Percentiles rank a stretch among this genome's conserved stretches.
These are phyloP conservation scores for Pseudonitzschia multiseries DNA, from an alignment of 108 stramenopile species.

Conservation along the genomic window DNA sequence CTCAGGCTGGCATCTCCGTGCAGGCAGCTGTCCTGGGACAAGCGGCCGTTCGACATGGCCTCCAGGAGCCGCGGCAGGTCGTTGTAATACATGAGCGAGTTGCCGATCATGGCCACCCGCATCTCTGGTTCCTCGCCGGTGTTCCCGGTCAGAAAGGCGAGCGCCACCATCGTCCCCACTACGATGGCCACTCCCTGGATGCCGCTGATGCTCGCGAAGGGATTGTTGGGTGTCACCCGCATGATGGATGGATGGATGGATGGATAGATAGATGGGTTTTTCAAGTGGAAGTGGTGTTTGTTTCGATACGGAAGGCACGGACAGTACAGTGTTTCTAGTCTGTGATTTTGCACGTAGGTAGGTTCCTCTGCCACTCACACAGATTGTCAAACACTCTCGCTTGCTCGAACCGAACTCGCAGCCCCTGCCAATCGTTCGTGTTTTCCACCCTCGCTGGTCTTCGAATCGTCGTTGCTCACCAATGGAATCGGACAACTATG, in stretches of 20 bases:
- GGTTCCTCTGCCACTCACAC: no score
- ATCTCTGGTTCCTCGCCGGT: background rate
- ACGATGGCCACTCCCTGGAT: background rate
- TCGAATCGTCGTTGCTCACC: no score
- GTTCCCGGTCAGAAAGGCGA: background rate
- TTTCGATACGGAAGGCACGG: no score
- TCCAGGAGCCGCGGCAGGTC: conserved; percentile 54
- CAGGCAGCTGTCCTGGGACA: conserved; percentile 48
- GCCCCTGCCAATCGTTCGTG: no score
- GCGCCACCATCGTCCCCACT: background rate
- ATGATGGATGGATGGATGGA: background rate
- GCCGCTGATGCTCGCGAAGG: background rate
- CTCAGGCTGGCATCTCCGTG: conserved; percentile 36
- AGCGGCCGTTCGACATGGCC: conserved; percentile 19
- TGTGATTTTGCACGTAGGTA: no score
- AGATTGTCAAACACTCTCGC: no score
- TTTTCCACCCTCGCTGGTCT: no score
- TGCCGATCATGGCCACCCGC: conserved; percentile 50
- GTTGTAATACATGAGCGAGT: conserved; percentile 45
- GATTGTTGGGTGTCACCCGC: background rate
- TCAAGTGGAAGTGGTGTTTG: no score
- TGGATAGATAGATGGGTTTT: no score
- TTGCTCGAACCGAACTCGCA: no score
- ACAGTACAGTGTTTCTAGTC: no score
- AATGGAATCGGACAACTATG: no score